A percentile compares a stretch with the other conserved stretches of the same genome.
Evolutionary conservation across 2,329 filamentous ascomycete species (phyloP).

Genomic region (Emergomyces pasteurianus): DNA sequence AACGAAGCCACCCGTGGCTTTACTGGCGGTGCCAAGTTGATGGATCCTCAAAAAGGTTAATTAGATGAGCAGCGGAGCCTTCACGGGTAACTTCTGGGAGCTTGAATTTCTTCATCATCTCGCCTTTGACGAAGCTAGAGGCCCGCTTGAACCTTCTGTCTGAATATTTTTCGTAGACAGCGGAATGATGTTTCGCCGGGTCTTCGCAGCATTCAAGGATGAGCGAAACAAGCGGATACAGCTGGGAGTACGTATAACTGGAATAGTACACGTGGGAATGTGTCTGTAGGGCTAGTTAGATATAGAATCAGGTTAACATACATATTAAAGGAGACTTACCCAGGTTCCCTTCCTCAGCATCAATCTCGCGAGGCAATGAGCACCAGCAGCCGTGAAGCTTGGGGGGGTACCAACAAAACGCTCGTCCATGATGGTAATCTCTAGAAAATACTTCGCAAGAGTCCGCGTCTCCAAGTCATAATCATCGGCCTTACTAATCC

Average conservation of each 20-base stretch:
- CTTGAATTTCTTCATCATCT: constrained; percentile 52
- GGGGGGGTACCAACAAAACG: constrained; percentile 85
- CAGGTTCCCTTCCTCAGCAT: constrained; percentile 87
- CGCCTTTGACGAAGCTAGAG: constrained; percentile 64
- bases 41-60: constrained; percentile 1
- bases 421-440: constrained; percentile 96
- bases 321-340: constrained; percentile 47
- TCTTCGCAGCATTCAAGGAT: constrained; percentile 81
- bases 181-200: constrained; percentile 67
- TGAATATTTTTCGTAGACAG: constrained; percentile 85
- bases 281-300: constrained; percentile 41
- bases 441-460: constrained; percentile 93
- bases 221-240: constrained; percentile 63
- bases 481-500: constrained; percentile 96
- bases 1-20: neutral
- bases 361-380: constrained; percentile 79
- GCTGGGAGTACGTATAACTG: constrained; percentile 77
- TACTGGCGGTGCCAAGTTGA: constrained; percentile 8
- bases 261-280: constrained; percentile 83
- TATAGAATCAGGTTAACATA: neutral
- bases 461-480: constrained; percentile 94
- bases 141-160: constrained; percentile 80
- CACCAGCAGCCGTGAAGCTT: constrained; percentile 80
- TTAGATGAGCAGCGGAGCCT: constrained; percentile 2
- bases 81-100: constrained; percentile 29